These are phyloP conservation scores for Suhomyces sp. DNA, from an alignment of 805 yeast genomes.

Conservation along the genomic window DNA sequence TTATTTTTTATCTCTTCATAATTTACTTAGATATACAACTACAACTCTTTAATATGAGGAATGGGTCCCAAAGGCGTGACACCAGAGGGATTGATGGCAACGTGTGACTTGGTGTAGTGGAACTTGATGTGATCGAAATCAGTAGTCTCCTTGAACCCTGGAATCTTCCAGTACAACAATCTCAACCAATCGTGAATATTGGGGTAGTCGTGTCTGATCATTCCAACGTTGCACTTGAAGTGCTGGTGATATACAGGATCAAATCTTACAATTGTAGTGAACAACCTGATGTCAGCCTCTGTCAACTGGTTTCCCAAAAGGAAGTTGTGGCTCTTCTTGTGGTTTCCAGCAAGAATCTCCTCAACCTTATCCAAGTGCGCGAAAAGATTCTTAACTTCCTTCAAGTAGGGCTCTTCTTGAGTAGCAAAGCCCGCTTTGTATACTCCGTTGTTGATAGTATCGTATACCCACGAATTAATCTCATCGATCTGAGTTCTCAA, in stretches of 20 bases:
- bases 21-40: neutral
- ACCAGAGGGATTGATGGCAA: conserved; percentile 72
- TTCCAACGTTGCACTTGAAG: conserved; percentile 85
- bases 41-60: conserved; percentile 52
- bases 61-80: conserved; percentile 89
- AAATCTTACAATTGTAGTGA: conserved; percentile 83
- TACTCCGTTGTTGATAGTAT: conserved; percentile 86
- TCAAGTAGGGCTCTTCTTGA: conserved; percentile 75
- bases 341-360: conserved; percentile 47
- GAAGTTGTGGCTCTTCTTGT: conserved; percentile 29
- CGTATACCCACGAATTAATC: conserved; percentile 78
- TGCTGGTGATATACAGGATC: conserved; percentile 94
- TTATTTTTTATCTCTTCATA: neutral
- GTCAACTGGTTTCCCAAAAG: conserved; percentile 68
- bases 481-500: conserved; percentile 64
- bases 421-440: conserved; percentile 91
- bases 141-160: conserved; percentile 75
- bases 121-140: conserved; percentile 85
- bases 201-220: conserved; percentile 80
- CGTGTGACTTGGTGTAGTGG: conserved; percentile 87
- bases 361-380: conserved; percentile 69
- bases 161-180: conserved; percentile 74
- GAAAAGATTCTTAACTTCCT: conserved; percentile 62
- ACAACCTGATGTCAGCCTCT: conserved; percentile 88
- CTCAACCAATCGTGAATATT: conserved; percentile 74